A percentile compares a stretch with the other conserved stretches of the same genome.
These are phyloP conservation scores for Artemisia tridentata DNA, from an alignment of 129 eudicot species.

Conservation along the genomic window DNA sequence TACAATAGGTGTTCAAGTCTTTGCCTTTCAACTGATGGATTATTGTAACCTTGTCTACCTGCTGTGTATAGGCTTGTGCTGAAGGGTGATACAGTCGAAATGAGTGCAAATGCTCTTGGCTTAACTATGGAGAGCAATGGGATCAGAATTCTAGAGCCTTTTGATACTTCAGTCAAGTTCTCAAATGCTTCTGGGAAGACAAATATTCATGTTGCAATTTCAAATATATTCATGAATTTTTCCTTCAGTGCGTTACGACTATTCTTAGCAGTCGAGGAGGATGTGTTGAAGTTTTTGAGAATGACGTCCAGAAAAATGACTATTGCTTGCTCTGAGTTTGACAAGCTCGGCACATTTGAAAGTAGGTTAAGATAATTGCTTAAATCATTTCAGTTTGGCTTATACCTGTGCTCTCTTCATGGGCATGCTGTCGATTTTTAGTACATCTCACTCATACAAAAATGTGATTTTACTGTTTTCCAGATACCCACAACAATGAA, in stretches of 20 bases:
- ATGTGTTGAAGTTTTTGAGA: conserved; percentile 75
- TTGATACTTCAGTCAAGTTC: conserved; percentile 80
- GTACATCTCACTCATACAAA: background rate
- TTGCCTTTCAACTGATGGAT: background rate
- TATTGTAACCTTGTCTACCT: conserved; percentile 28
- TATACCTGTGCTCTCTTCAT: conserved; percentile 8
- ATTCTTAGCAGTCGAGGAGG: conserved; percentile 94
- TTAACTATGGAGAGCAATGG: conserved; percentile 99
- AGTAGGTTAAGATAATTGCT: conserved; percentile 40
- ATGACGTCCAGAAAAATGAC: conserved; percentile 82
- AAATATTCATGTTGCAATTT: conserved; percentile 65
- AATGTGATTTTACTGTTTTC: conserved; percentile 12
- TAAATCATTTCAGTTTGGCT: background rate
- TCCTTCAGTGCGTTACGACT: conserved; percentile 83
- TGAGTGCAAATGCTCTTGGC: conserved; percentile 87
- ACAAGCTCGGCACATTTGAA: conserved; percentile 77
- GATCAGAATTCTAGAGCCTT: conserved; percentile 88
- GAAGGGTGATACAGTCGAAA: conserved; percentile 74
- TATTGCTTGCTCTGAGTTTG: conserved; percentile 82
- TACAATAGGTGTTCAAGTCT: too few species aligned
- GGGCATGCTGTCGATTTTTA: background rate
- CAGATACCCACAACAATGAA: conserved; percentile 64
- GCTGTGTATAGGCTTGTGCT: conserved; percentile 65
- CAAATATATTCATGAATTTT: conserved; percentile 95
- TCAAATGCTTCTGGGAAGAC: conserved; percentile 85